Evolutionary conservation across 2,329 filamentous ascomycete genomes (phyloP), one percentile per base, ranked within the genome.

Genomic region (Alternaria tenuissima): DNA sequence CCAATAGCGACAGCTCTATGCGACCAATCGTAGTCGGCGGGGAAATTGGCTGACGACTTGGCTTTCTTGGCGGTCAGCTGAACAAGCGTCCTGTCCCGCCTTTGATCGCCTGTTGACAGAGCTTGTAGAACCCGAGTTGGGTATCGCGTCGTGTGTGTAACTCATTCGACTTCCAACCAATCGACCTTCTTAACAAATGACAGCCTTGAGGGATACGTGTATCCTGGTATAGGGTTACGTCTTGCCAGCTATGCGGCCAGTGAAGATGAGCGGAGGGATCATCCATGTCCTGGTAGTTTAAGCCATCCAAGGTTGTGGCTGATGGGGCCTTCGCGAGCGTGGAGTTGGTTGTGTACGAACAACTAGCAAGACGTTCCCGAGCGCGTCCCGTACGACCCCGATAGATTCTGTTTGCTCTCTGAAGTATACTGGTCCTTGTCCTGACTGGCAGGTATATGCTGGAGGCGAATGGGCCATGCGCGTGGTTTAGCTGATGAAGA

Each of bases 11-110:
- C 18, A 18, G 20, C 34, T 42, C 24, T 44, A 12, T 18, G 7
- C 24, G 22, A 14, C 65, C 68, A 67, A 67, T 51, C 46, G 62
- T 18, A 26, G 43, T 30, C 8, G 43, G 59, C 48, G 44, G 52
- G 34, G 46, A 57, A 28, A 59, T 61, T 42, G 42, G 66, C 64
- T 64, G 51, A 55, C 47, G 20, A 48, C 65, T 71, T 67, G 61
- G 64, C 62, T 59, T 57, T 42, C 55, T 65, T 68, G 53, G 63
- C 61, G 9, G 16, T 32, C 41, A 59, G 36, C 43, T 55, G 52
- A 55, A 36, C 38, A 53, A 42, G 39, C 24, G 24, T 30, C 16
- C 32, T 12, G 30, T 52, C 48, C 39, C 24, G 32, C 14, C n/a
- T 34, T 30, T 11, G 55, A n/a, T 36, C 16, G 32, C 20, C 32